Base-by-base conservation (phyloP, 768 basidiomycete species). In the Trametes cingulata region DNA sequence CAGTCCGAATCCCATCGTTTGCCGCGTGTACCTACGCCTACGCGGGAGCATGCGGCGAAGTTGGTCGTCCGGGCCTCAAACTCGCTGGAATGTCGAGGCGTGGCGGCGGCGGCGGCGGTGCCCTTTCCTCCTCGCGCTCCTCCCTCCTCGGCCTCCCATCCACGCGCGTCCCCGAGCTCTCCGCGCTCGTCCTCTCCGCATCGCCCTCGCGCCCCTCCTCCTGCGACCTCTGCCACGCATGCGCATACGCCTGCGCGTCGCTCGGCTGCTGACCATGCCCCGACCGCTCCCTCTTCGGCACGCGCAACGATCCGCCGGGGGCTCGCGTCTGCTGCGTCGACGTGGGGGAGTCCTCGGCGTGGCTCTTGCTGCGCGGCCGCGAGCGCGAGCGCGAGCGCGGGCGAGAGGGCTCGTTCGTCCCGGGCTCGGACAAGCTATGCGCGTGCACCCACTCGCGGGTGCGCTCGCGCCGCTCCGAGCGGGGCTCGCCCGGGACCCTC, bases 371-470 rank as follows among this genome's bases (percentile, higher is more conserved):
- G 29, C 53, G 42, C 43, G 42, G 19, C 12, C 54, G 43, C 20
- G 54, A 54, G 9, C 42, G 53, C 40, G 24, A 39, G 27, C 48
- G 45, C 19, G 45, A 10, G 24, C 22, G 33, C 20, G 10, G 22
- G 33, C 35, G 22, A 7, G 15, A 10, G n/a, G 15, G 13, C 25
- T 20, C 17, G 12, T 37, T 20, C 17, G 12, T 13, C 22, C 22
- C 45, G 12, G 54, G 54, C 35, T 56, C 55, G 46, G 55, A 56
- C 36, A 20, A 22, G 61, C 56, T 57, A 8, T 48, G 51, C 56
- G 56, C 55, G n/a, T 56, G 55, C 55, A 62, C 50, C 61, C 61
- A 62, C 46, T 62, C 61, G 46, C 56, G 61, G 56, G 56, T 58
- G 45, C 61, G 61, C 24, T 43, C 52, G 46, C 52, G 58, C 22